These are phyloP conservation scores for Aspergillus phoenicis DNA, from an alignment of 2,329 filamentous ascomycete species.

Conservation along the genomic window DNA sequence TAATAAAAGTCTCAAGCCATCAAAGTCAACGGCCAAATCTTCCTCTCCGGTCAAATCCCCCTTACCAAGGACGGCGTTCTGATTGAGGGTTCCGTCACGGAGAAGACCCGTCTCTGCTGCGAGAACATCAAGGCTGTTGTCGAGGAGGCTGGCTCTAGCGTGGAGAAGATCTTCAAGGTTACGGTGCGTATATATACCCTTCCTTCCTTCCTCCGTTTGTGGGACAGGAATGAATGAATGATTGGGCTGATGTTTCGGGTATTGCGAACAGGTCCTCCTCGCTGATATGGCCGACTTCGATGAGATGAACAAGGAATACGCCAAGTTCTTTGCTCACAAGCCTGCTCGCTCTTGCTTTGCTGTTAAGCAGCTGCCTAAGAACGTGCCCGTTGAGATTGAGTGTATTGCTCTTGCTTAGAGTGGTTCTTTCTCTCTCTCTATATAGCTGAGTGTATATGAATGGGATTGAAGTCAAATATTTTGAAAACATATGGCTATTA, in stretches of 20 bases:
- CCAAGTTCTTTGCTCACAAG: slow-evolving; percentile 68
- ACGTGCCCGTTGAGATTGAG: slow-evolving; percentile 67
- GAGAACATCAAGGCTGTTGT: slow-evolving; percentile 84
- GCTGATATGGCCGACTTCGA: slow-evolving; percentile 88
- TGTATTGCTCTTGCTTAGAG: slow-evolving; percentile 59
- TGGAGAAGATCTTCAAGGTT: slow-evolving; percentile 85
- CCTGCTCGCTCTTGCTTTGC: slow-evolving; percentile 66
- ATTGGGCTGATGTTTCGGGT: not conserved
- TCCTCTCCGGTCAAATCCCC: slow-evolving; percentile 76
- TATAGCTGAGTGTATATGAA: too few species aligned
- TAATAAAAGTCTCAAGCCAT: slow-evolving; percentile 60
- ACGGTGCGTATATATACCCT: slow-evolving; percentile 50
- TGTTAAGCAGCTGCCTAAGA: slow-evolving; percentile 64
- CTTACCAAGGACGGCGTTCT: slow-evolving; percentile 63
- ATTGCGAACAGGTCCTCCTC: slow-evolving; percentile 67
- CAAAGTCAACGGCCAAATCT: slow-evolving; percentile 68
- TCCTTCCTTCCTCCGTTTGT: slow-evolving; percentile 2
- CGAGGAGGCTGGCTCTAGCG: slow-evolving; percentile 73
- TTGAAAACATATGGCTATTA: too few species aligned
- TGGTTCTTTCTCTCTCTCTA: too few species aligned
- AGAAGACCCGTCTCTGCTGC: slow-evolving; percentile 71
- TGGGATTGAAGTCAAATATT: too few species aligned
- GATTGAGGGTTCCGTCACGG: slow-evolving; percentile 64
- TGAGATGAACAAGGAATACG: slow-evolving; percentile 74
- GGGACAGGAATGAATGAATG: not conserved